Base-by-base conservation (phyloP, 1,139 yeast species). In the Geotrichum aggregatum region DNA sequence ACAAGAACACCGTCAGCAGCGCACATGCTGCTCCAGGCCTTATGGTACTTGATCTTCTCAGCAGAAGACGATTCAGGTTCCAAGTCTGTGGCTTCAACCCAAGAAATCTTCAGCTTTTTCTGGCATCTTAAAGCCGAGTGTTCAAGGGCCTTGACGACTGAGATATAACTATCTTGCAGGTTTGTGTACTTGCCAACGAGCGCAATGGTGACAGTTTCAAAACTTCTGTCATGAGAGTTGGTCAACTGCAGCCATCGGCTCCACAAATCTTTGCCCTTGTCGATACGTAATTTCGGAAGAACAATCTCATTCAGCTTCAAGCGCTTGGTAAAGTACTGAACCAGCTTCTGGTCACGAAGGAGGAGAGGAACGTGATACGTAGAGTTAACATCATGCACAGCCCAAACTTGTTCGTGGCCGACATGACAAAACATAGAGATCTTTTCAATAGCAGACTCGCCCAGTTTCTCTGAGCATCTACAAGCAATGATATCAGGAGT, bases 391-490 rank as follows among this genome's bases (percentile, higher is more conserved):
- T 94, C 98, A 67, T 91, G 96, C 55, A 92, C 96, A 50, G 95
- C 97, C 63, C 94, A 79, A 51, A 92, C 98, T 73, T 94, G 98
- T 54, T 91, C 89, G 24, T 95, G 89, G 24, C 97, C 98, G 61
- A 92, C 98, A 67, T 94, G 98, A 72, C 98, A 92, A 74, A 92
- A 92, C 98, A 94, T 92, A 56, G 97, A 94, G 66, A 92, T 92
- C 74, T 92, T 92, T 59, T 87, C 94, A 67, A 85, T 87, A 35
- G 97, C 89, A 60, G 91, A 81, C 54, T 74, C 74, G 64, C 87
- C 96, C 64, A 92, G 79, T 65, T 80, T 80, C 63, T 86, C 87
- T 56, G 88, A 79, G 76, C 98, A 92, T 76, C 99, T 83, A 76
- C 98, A 92, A 55, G 98, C 98, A 73, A 92, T 88, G 81, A 92